Conservation (phyloP, 768 basidiomycete species). For the Galerina marginata region DNA sequence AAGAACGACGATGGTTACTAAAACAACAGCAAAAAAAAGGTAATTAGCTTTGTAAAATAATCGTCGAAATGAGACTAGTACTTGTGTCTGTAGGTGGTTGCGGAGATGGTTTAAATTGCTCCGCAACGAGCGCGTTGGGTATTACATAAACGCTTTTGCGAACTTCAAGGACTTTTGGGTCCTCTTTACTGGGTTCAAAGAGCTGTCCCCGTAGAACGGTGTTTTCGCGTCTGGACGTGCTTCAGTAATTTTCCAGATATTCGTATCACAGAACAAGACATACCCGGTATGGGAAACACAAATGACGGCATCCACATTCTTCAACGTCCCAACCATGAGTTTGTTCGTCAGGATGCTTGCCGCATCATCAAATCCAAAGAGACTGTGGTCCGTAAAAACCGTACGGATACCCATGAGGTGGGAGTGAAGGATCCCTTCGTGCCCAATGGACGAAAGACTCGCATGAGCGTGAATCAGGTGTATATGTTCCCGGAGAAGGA, state of each 20-base stretch:
- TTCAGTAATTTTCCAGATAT: too few species aligned
- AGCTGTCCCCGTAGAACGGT: constrained; percentile 88
- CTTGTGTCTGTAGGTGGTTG: constrained; percentile 58
- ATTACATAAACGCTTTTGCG: constrained; percentile 84
- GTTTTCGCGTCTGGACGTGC: constrained; percentile 85
- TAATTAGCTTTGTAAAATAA: constrained; percentile 1
- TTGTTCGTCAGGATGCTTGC: constrained; percentile 98
- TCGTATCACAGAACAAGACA: too few species aligned
- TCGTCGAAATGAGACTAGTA: constrained; percentile 35
- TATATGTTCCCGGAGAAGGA: constrained; percentile 85
- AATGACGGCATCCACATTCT: constrained; percentile 92
- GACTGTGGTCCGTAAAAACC: constrained; percentile 95
- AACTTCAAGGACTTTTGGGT: constrained; percentile 50
- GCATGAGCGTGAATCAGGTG: constrained; percentile 92
- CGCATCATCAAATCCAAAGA: constrained; percentile 97
- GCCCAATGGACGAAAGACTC: constrained; percentile 85
- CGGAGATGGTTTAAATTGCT: constrained; percentile 78
- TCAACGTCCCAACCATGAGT: constrained; percentile 81
- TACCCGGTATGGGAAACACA: constrained; percentile 99
- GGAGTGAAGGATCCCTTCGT: constrained; percentile 91
- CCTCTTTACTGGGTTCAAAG: constrained; percentile 55
- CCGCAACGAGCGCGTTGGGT: constrained; percentile 88
- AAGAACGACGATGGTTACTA: constrained; percentile 91
- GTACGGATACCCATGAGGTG: constrained; percentile 87
- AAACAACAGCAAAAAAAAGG: constrained; percentile 88